Evolutionary conservation across 2,329 filamentous ascomycete genomes (phyloP).

Genomic region (Penicillium sclerotigenum): DNA sequence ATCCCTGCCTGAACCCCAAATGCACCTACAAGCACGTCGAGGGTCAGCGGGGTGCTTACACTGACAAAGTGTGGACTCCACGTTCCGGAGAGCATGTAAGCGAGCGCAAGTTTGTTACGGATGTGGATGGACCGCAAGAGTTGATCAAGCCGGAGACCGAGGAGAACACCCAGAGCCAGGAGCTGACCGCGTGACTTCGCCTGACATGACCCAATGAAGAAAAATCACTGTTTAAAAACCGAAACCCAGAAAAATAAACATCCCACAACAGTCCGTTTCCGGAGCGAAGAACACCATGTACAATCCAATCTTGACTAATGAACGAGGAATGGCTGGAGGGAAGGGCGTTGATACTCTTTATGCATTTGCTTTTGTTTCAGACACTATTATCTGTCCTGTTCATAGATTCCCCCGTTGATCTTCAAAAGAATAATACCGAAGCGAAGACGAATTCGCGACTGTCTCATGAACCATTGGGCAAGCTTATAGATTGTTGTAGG

Average conservation of each 20-base stretch:
- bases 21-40: slow-evolving; percentile 89
- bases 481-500: not conserved
- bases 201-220: slow-evolving; percentile 16
- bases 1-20: slow-evolving; percentile 81
- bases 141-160: slow-evolving; percentile 62
- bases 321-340: slow-evolving; percentile 23
- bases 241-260: not conserved
- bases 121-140: slow-evolving; percentile 65
- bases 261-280: slow-evolving; percentile 1
- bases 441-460: slow-evolving; percentile 6
- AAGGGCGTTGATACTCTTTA: slow-evolving; percentile 27
- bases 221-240: not conserved
- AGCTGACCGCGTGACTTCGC: slow-evolving; percentile 34
- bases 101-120: slow-evolving; percentile 76
- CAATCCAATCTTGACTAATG: slow-evolving; percentile 23
- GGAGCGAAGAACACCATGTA: slow-evolving; percentile 22
- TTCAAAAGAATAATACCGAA: slow-evolving; percentile 14
- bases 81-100: slow-evolving; percentile 66
- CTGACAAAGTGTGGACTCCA: slow-evolving; percentile 88
- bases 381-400: slow-evolving; percentile 15
- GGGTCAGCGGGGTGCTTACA: slow-evolving; percentile 79
- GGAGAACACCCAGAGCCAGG: slow-evolving; percentile 31
- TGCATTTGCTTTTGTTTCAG: slow-evolving; percentile 22
- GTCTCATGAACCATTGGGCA: not conserved
- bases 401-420: slow-evolving; percentile 24